Evolutionary conservation across 768 basidiomycete species (phyloP).

Genomic region (Paxillus involutus): DNA sequence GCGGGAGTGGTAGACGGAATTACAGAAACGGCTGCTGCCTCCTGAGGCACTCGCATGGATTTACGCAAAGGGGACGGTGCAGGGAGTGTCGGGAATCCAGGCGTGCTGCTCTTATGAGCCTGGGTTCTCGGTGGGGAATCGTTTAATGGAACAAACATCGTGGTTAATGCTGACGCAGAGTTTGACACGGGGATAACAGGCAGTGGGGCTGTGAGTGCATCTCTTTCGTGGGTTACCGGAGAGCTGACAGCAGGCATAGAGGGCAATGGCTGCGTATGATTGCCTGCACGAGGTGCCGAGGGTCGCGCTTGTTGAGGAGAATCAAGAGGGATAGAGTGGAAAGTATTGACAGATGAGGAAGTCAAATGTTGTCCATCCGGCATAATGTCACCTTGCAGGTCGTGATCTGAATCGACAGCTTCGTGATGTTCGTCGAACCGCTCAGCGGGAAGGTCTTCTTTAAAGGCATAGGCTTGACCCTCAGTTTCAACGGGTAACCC

Average conservation of each 20-base stretch:
- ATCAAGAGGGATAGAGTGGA: conserved; percentile 40
- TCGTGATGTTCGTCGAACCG: neutral
- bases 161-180: conserved; percentile 6
- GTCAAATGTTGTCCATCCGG: conserved; percentile 16
- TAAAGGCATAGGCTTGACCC: neutral
- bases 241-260: conserved; percentile 1
- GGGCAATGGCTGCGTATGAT: conserved; percentile 22
- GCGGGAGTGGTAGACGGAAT: conserved; percentile 36
- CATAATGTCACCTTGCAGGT: conserved; percentile 8
- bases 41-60: conserved; percentile 54
- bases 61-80: conserved; percentile 70
- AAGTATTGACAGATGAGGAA: conserved; percentile 34
- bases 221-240: conserved; percentile 6
- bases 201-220: conserved; percentile 25
- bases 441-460: neutral
- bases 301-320: conserved; percentile 28
- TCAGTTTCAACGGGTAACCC: neutral
- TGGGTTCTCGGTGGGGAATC: conserved; percentile 28
- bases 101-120: conserved; percentile 39
- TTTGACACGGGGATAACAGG: conserved; percentile 14
- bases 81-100: conserved; percentile 63
- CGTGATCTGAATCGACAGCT: neutral
- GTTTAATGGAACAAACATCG: conserved; percentile 36
- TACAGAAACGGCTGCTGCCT: conserved; percentile 36
- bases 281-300: conserved; percentile 1